Percentiles rank a stretch among this genome's conserved stretches.
phyloP scores from a whole-genome alignment of 768 basidiomycete genomes.

The Cyathus striatus region DNA sequence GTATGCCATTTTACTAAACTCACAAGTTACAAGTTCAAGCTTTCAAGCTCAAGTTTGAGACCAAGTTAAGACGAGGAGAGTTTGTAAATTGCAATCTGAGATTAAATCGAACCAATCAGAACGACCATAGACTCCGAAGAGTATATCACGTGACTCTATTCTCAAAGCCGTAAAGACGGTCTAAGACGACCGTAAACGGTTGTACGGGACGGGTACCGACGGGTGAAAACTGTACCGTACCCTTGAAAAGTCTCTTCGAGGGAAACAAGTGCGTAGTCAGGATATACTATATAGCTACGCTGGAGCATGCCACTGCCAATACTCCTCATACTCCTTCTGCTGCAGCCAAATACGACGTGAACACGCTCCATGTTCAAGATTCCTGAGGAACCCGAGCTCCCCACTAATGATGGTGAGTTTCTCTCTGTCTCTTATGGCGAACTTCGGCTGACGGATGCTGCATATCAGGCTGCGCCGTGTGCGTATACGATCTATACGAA shows the following conservation, averaged over 20 bases:
- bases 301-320: slow-evolving; percentile 4
- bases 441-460: slow-evolving; percentile 46
- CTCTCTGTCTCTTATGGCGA: not conserved
- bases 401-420: slow-evolving; percentile 59
- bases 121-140: not conserved
- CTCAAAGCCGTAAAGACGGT: too few species aligned
- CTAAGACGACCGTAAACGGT: slow-evolving; percentile 3
- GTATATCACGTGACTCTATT: too few species aligned
- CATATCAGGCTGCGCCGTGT: slow-evolving; percentile 93
- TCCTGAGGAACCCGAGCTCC: slow-evolving; percentile 57
- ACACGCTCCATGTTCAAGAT: slow-evolving; percentile 43
- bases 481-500: slow-evolving; percentile 85
- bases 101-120: not conserved
- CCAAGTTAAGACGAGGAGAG: too few species aligned
- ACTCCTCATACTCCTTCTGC: slow-evolving; percentile 6
- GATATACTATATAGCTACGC: slow-evolving; percentile 22
- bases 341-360: slow-evolving; percentile 1
- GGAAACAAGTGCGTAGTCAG: slow-evolving; percentile 32
- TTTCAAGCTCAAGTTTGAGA: too few species aligned
- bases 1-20: too few species aligned
- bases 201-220: slow-evolving; percentile 49
- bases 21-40: too few species aligned
- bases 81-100: not conserved
- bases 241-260: slow-evolving; percentile 50
- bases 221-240: slow-evolving; percentile 49